These are phyloP conservation scores for Candida alai DNA, from an alignment of 805 yeast genomes.

Conservation along the genomic window DNA sequence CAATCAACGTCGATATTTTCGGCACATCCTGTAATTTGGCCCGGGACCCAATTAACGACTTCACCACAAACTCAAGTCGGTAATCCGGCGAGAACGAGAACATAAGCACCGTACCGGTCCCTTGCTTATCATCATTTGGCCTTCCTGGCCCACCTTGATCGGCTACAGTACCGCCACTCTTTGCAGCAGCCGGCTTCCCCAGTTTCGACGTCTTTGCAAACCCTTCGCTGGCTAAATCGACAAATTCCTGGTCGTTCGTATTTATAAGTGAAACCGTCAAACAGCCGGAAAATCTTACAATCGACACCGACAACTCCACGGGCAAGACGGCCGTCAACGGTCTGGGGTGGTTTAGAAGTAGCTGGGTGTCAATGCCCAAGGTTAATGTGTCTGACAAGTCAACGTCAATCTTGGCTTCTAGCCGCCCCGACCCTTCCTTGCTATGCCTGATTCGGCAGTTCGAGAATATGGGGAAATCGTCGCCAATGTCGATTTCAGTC, in stretches of 20 bases:
- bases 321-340: conserved; percentile 86
- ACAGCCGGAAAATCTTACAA: conserved; percentile 88
- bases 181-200: conserved; percentile 5
- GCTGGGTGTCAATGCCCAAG: conserved; percentile 75
- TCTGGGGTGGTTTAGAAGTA: conserved; percentile 77
- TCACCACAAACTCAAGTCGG: conserved; percentile 81
- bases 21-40: conserved; percentile 93
- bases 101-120: conserved; percentile 66
- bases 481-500: conserved; percentile 88
- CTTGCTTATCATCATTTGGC: conserved; percentile 12
- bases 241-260: conserved; percentile 35
- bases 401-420: conserved; percentile 88
- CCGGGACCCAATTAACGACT: conserved; percentile 86
- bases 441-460: conserved; percentile 78
- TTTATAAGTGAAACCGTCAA: conserved; percentile 69
- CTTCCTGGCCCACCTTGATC: too few relatives aligned
- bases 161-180: conserved; percentile 10
- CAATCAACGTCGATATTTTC: conserved; percentile 80
- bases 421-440: conserved; percentile 42
- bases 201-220: conserved; percentile 3
- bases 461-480: conserved; percentile 91
- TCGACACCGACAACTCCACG: conserved; percentile 75
- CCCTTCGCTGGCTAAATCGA: conserved; percentile 9
- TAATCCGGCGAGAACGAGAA: conserved; percentile 92
- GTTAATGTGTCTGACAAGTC: conserved; percentile 85